Evolutionary conservation across 2,329 filamentous ascomycete genomes (phyloP).

Genomic region (Venturia oleaginea): DNA sequence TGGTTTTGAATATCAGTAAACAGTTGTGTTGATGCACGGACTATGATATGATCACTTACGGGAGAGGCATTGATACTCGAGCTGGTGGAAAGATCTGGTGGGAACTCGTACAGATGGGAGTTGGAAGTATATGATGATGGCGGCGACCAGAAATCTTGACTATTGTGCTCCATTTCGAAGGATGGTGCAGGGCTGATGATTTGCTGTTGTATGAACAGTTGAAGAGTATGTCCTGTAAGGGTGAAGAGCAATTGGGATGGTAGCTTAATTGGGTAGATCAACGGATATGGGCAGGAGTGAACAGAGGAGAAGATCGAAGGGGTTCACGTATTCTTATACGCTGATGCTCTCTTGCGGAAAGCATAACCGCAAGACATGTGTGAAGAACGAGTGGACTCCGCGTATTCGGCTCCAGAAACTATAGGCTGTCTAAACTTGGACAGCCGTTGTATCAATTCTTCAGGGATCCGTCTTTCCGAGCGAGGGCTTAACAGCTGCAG

Average conservation of each 20-base stretch:
- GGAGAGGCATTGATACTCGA: constrained; percentile 30
- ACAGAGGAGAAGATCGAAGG: not conserved
- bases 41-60: constrained; percentile 20
- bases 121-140: not conserved
- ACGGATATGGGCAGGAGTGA: not conserved
- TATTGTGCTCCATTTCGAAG: constrained; percentile 7
- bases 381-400: not conserved
- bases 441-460: not conserved
- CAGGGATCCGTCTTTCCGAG: constrained; percentile 5
- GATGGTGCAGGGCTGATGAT: not conserved
- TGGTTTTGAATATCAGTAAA: constrained; percentile 4
- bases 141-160: constrained; percentile 9
- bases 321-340: constrained; percentile 1
- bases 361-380: constrained; percentile 8
- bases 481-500: not conserved
- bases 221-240: not conserved
- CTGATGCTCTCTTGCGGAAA: not conserved
- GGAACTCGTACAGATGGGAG: constrained; percentile 9
- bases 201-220: not conserved
- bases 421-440: constrained; percentile 5
- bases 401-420: not conserved
- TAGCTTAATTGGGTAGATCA: not conserved
- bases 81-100: constrained; percentile 8
- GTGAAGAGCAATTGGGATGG: not conserved
- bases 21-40: not conserved